A percentile compares a stretch with the other conserved stretches of the same genome.
Evolutionary conservation across 2,329 filamentous ascomycete genomes (phyloP).

Genomic region (Periglandula ipomoeae): DNA sequence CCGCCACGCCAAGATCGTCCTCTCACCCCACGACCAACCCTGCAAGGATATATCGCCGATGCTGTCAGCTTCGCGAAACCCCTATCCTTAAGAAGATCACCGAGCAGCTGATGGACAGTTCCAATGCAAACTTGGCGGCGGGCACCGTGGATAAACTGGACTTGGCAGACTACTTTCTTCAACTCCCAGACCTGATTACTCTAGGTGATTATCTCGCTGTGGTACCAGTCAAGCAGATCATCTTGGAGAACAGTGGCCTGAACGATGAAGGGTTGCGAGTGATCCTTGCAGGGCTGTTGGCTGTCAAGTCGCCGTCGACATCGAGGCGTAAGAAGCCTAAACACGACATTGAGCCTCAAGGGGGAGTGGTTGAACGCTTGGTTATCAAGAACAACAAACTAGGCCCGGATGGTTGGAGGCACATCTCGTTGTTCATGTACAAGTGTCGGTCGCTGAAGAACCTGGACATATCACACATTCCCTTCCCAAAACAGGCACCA

Average conservation of each 20-base stretch:
- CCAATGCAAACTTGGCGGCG: constrained; percentile 54
- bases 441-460: constrained; percentile 80
- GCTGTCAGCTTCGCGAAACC: constrained; percentile 88
- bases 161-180: constrained; percentile 74
- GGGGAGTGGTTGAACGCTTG: constrained; percentile 76
- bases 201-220: constrained; percentile 90
- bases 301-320: constrained; percentile 57
- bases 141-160: constrained; percentile 79
- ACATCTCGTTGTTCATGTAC: constrained; percentile 82
- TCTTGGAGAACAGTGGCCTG: constrained; percentile 80
- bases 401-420: constrained; percentile 79
- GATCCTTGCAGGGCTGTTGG: constrained; percentile 75
- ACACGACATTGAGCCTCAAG: constrained; percentile 36
- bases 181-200: constrained; percentile 74
- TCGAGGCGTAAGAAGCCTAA: constrained; percentile 40
- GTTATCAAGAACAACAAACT: constrained; percentile 90
- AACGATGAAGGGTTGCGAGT: constrained; percentile 81
- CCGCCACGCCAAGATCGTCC: constrained; percentile 18
- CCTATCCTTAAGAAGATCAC: constrained; percentile 87
- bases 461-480: constrained; percentile 77
- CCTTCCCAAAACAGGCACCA: constrained; percentile 50
- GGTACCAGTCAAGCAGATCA: constrained; percentile 78
- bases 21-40: constrained; percentile 75
- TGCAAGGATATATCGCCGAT: constrained; percentile 83
- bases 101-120: constrained; percentile 68